Conservation (phyloP, 495 filamentous ascomycete species). For the Trichoderma asperelloides region DNA sequence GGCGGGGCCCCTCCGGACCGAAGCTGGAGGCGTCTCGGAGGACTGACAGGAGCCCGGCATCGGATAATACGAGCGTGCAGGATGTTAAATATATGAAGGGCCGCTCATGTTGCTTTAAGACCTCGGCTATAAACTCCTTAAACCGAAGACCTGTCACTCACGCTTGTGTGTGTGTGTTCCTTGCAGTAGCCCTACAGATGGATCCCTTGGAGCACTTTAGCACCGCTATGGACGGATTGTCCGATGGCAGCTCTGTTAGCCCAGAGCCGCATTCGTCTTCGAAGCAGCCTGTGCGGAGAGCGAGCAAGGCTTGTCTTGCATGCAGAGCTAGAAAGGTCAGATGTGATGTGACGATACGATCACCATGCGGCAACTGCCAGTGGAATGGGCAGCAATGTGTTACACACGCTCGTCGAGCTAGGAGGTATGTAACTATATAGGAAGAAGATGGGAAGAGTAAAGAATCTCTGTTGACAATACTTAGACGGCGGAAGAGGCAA, state of each 20-base stretch:
- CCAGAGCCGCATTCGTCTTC: constrained; percentile 1
- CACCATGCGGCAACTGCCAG: not conserved
- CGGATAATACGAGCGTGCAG: not conserved
- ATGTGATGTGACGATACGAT: not conserved
- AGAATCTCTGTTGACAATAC: not conserved
- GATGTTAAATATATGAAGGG: not conserved
- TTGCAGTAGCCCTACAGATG: not conserved
- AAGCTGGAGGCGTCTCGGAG: not conserved
- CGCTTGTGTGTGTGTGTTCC: not conserved
- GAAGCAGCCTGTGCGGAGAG: not conserved
- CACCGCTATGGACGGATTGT: not conserved
- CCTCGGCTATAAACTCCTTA: not conserved
- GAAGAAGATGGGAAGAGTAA: no score
- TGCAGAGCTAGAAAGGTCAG: not conserved
- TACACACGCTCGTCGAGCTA: constrained; percentile 1
- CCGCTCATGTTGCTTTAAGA: not conserved
- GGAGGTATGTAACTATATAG: not conserved
- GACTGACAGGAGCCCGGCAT: not conserved
- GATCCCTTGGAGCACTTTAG: not conserved
- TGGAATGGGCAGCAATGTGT: constrained; percentile 4
- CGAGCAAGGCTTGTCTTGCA: not conserved
- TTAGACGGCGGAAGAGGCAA: not conserved
- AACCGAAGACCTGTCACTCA: not conserved
- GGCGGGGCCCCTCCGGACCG: not conserved
- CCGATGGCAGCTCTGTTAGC: not conserved